Evolutionary conservation across 176 grass and related monocot genomes (phyloP), one percentile per base, ranked within the genome.

Genomic region (Musa beccarii): DNA sequence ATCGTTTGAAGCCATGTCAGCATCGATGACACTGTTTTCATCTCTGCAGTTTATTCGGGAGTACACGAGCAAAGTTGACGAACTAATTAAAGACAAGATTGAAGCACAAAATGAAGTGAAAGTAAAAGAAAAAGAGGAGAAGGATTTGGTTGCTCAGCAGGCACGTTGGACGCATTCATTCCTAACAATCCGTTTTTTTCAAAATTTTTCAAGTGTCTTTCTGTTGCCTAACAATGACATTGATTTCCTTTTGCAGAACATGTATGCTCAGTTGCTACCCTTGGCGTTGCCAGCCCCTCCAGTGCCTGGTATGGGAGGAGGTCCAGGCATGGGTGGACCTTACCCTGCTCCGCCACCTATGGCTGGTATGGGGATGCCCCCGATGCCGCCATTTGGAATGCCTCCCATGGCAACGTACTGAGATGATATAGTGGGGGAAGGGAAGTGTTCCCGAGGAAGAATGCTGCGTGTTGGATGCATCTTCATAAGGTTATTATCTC

Each of bases 261-360:
- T 99, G 95, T 94, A 94, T n/a, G 95, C 95, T 0, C 95, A 91
- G 51, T 74, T 99, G 76, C 90, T 99, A 77, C 95, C 90, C 66
- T 88, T 99, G 8, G 95, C 95, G 15, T 71, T 99, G 64, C 90
- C 90, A 19, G 90, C 95, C 2, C 95, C 95, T 6, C 34, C 34
- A 43, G 34, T 43, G 49, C 91, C 90, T 66, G 90, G 95, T 59
- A 89, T 92, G 90, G 90, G 85, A 0, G 88, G 81, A 0, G 88
- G 81, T 26, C 85, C 89, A 9, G 59, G 74, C 51, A 81, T 86
- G 84, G 74, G 68, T 22, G 62, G 66, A 51, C 72, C 83, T 54
- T 69, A 59, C 62, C 22, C 49, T 53, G 86, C 63, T 0, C 85
- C 85, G 63, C 83, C 87, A 66, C 85, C 89, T 0, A 95, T 94